Percentiles rank a stretch among this genome's conserved stretches.
These are phyloP conservation scores for Trichoderma simmonsii DNA, from an alignment of 2,329 filamentous ascomycete genomes.

Conservation along the genomic window DNA sequence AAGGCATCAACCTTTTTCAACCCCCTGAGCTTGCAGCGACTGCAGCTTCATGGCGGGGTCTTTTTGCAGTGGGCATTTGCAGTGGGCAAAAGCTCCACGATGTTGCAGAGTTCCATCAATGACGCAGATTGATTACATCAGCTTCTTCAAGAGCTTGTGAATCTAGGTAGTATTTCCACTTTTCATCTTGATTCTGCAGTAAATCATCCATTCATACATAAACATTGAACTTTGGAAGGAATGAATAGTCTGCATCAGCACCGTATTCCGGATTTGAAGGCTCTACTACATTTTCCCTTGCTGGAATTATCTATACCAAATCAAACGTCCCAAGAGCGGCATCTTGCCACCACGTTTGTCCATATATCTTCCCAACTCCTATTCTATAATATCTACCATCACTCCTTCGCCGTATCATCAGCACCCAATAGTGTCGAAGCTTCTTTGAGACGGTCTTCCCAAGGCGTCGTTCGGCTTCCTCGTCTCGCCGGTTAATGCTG, in stretches of 20 bases:
- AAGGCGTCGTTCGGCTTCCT: slow-evolving; percentile 10
- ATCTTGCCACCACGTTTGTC: slow-evolving; percentile 15
- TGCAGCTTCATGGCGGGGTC: slow-evolving; percentile 5
- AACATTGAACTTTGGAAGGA: neutral
- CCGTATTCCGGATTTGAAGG: neutral
- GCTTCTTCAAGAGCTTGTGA: neutral
- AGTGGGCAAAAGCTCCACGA: neutral
- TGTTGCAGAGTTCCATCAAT: slow-evolving; percentile 2
- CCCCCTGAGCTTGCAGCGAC: slow-evolving; percentile 15
- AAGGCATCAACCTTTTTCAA: slow-evolving; percentile 34
- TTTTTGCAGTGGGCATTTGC: neutral
- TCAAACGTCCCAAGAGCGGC: neutral
- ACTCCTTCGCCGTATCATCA: slow-evolving; percentile 5
- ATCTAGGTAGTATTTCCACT: neutral
- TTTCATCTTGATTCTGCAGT: neutral
- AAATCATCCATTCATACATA: neutral
- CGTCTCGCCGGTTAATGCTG: slow-evolving; percentile 13
- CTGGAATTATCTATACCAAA: neutral
- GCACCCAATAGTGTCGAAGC: slow-evolving; percentile 16
- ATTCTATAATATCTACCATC: slow-evolving; percentile 2
- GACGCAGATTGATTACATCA: neutral
- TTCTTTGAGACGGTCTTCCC: slow-evolving; percentile 11
- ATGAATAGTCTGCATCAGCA: neutral
- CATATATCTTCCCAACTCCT: slow-evolving; percentile 19
- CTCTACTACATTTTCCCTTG: neutral